Evolutionary conservation across 169 alveolate genomes (phyloP).

Genomic region (Eimeria acervulina): DNA sequence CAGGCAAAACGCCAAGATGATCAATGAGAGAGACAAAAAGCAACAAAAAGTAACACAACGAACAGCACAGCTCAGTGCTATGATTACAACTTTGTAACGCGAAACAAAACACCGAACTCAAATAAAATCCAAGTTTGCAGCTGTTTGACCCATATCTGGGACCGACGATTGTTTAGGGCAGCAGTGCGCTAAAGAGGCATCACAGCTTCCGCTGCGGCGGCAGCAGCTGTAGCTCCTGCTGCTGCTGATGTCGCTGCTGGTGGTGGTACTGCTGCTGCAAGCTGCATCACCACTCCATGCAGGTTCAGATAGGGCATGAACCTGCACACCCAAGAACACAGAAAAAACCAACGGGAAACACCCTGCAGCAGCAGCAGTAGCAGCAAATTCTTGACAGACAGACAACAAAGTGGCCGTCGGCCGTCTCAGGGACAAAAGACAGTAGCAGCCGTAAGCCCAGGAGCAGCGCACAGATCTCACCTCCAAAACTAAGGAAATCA

Average conservation of each 20-base stretch:
- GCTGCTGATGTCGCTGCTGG: not conserved
- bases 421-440: not conserved
- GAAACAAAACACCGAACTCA: not conserved
- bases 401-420: not conserved
- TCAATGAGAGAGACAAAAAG: not conserved
- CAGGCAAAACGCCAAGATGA: no score
- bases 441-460: not conserved
- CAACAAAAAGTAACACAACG: not conserved
- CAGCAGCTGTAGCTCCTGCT: not conserved
- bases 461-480: conserved; percentile 51
- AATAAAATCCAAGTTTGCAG: not conserved
- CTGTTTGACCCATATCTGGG: not conserved
- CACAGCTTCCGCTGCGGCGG: not conserved
- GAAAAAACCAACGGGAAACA: not conserved
- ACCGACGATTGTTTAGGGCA: not conserved
- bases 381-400: not conserved
- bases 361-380: not conserved
- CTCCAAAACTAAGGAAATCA: conserved; percentile 93
- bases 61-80: not conserved
- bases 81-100: not conserved
- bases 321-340: not conserved
- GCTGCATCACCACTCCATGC: not conserved
- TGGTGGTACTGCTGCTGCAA: not conserved
- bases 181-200: not conserved
- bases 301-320: conserved; percentile 44